Conservation (phyloP, 441 rosid species). For the Capsella rubella region DNA sequence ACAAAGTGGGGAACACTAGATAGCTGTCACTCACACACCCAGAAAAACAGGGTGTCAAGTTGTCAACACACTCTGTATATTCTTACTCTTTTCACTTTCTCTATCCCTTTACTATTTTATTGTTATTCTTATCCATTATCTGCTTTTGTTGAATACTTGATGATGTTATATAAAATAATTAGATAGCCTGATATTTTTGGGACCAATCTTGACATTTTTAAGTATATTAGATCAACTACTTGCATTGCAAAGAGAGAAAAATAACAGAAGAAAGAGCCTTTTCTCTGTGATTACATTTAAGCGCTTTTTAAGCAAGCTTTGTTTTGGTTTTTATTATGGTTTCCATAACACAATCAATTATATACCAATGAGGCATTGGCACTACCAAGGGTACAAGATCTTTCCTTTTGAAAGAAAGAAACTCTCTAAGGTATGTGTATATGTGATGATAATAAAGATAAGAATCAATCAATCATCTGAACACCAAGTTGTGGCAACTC, state of each 20-base stretch:
- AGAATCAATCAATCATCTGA: slow-evolving; percentile 48
- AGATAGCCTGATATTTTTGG: slow-evolving; percentile 16
- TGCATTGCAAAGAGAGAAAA: not conserved
- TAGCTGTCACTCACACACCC: slow-evolving; percentile 44
- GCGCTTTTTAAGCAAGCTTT: slow-evolving; percentile 20
- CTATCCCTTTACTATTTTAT: slow-evolving; percentile 26
- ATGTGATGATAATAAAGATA: slow-evolving; percentile 22
- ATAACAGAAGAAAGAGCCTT: slow-evolving; percentile 5
- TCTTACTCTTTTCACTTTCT: slow-evolving; percentile 42
- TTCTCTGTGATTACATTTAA: slow-evolving; percentile 27
- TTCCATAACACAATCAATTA: slow-evolving; percentile 24
- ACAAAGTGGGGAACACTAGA: slow-evolving; percentile 47
- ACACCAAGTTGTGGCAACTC: slow-evolving; percentile 90
- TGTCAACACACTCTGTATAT: slow-evolving; percentile 48
- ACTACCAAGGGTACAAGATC: slow-evolving; percentile 18
- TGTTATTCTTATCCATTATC: slow-evolving; percentile 39
- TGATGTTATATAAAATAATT: not conserved
- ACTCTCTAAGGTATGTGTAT: slow-evolving; percentile 34
- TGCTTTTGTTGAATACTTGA: slow-evolving; percentile 21
- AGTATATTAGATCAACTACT: slow-evolving; percentile 7
- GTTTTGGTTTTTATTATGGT: slow-evolving; percentile 36
- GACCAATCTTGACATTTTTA: slow-evolving; percentile 15
- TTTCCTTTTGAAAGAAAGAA: slow-evolving; percentile 37
- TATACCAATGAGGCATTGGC: slow-evolving; percentile 47
- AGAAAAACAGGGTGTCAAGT: slow-evolving; percentile 45